phyloP scores from a whole-genome alignment of 2,329 filamentous ascomycete species.

The Aquanectria penicillioides region DNA sequence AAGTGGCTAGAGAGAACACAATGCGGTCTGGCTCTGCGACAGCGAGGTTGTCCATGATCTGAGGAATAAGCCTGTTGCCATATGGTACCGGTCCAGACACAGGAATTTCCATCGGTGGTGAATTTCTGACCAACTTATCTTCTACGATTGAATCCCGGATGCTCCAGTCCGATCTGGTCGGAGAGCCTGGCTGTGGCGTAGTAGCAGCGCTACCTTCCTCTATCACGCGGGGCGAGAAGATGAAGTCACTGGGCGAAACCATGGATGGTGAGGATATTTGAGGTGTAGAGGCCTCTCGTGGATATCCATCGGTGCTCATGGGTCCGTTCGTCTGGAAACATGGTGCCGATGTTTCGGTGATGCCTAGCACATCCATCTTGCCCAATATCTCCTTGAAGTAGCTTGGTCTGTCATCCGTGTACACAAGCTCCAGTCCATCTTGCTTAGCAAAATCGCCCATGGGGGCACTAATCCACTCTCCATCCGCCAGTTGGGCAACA shows the following conservation, averaged over 20 bases:
- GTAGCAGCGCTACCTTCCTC: background rate
- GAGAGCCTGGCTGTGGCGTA: background rate
- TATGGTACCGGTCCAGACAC: background rate
- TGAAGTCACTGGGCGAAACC: background rate
- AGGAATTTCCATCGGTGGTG: background rate
- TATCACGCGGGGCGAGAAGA: background rate
- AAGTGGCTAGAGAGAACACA: conserved; percentile 38
- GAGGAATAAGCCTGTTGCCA: conserved; percentile 40
- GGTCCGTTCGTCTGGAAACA: conserved; percentile 1
- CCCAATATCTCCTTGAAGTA: conserved; percentile 29
- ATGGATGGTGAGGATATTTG: background rate
- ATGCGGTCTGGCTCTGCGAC: conserved; percentile 36
- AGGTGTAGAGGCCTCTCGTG: conserved; percentile 8
- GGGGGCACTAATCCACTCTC: conserved; percentile 38
- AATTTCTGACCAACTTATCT: background rate
- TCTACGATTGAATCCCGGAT: background rate
- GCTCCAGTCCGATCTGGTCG: background rate
- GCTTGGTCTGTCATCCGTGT: conserved; percentile 35
- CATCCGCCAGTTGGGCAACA: conserved; percentile 30
- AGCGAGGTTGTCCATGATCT: conserved; percentile 43
- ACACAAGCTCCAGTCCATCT: conserved; percentile 32
- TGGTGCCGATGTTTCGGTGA: background rate
- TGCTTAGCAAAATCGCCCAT: conserved; percentile 42
- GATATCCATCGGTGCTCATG: conserved; percentile 3
- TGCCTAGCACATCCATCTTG: background rate